Base-by-base conservation (phyloP, 2,329 filamentous ascomycete genomes). In the Cladophialophora carrionii region DNA sequence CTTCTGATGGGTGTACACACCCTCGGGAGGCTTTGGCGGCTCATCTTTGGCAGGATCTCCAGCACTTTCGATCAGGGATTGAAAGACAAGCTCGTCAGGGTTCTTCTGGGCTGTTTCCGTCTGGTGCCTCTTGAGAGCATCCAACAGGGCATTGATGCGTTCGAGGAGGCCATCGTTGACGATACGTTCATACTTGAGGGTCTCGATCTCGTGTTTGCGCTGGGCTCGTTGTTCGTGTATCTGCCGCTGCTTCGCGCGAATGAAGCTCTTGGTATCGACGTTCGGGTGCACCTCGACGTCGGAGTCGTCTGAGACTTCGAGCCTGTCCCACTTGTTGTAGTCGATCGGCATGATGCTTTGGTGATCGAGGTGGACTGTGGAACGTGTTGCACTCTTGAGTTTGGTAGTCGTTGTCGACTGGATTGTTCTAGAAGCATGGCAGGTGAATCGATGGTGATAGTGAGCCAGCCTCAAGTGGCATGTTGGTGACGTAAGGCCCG, bases 221-320 rank as follows among this genome's bases (percentile, higher is more conserved):
- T 96, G 90, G 71, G 88, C 84, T 62, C 95, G 89, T 76, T 97
- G 90, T 75, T 93, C 88, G 78, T 99, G 95, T 73, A 99, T 99
- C 80, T 99, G 93, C 73, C 88, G 90, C 81, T 98, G 95, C 81
- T 99, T 99, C 70, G 95, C 96, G 71, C 94, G 91, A 77, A 99
- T 99, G 79, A 99, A 99, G 67, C 94, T 98, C 58, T 90, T 87
- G 79, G 99, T 99, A 82, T 99, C 95, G 76, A 99, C 95, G 76
- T 99, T 99, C 66, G 95, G 95, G 79, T 99, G 95, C 58, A 98
- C 95, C 81, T 99, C 95, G 73, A 99, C 89, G 75, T 99, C 95
- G 58, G 92, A 97, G 80, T 99, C 95, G 79, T 99, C 95, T 74
- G 92, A 96, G 76, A 99, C 88, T 87, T 99, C 95, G 75, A 99